These are phyloP conservation scores for Curvularia sp. DNA, from an alignment of 2,329 filamentous ascomycete species.

Conservation along the genomic window DNA sequence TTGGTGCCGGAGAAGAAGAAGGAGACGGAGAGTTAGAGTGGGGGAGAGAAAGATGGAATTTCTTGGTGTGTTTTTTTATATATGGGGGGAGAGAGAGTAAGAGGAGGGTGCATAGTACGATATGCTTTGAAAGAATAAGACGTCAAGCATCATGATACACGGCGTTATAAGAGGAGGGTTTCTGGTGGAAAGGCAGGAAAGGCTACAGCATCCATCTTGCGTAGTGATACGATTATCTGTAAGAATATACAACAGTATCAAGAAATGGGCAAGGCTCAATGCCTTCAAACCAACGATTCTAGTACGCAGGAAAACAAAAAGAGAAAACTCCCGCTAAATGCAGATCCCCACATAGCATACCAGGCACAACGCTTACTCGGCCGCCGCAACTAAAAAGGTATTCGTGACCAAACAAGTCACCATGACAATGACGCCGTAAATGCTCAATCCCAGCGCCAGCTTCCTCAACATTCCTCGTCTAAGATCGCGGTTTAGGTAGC, in stretches of 20 bases:
- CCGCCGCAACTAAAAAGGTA: constrained; percentile 71
- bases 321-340: constrained; percentile 13
- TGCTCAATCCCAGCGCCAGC: constrained; percentile 74
- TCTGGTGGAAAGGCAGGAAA: background rate
- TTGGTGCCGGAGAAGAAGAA: constrained; percentile 4
- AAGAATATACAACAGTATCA: background rate
- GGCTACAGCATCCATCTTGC: background rate
- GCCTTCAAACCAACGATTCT: background rate
- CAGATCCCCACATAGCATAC: background rate
- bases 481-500: constrained; percentile 68
- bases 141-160: background rate
- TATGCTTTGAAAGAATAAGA: background rate
- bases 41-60: background rate
- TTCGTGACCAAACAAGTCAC: constrained; percentile 85
- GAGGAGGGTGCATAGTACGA: background rate
- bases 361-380: constrained; percentile 57
- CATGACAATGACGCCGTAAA: constrained; percentile 91
- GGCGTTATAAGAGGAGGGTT: background rate
- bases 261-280: background rate
- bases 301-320: background rate
- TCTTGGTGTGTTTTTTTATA: background rate
- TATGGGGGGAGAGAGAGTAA: background rate
- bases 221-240: background rate
- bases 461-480: constrained; percentile 70
- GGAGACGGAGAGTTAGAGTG: background rate